phyloP scores from a whole-genome alignment of 2,329 filamentous ascomycete genomes.

The Fusarium keratoplasticum region DNA sequence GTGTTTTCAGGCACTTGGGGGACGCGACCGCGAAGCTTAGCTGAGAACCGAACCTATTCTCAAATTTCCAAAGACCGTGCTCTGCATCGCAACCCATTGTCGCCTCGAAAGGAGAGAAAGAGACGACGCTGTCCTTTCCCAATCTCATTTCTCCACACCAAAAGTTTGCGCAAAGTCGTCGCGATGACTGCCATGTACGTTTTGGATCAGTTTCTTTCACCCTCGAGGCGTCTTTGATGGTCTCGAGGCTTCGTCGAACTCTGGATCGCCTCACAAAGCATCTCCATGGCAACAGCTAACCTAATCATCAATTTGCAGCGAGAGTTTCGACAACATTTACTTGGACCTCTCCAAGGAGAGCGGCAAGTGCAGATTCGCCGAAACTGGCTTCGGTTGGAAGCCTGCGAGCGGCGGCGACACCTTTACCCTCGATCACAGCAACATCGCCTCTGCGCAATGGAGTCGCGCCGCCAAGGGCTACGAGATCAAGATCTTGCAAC shows the following conservation, averaged over 20 bases:
- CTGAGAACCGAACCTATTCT: constrained; percentile 14
- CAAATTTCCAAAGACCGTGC: constrained; percentile 36
- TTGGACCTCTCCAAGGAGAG: constrained; percentile 93
- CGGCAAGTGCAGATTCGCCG: constrained; percentile 94
- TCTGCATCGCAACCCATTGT: constrained; percentile 23
- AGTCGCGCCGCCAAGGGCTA: constrained; percentile 92
- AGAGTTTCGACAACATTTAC: constrained; percentile 98
- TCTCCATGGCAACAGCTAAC: constrained; percentile 32
- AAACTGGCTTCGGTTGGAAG: constrained; percentile 96
- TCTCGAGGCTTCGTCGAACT: not conserved
- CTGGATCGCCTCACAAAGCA: constrained; percentile 1
- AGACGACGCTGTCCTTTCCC: constrained; percentile 3
- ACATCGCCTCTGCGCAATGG: constrained; percentile 92
- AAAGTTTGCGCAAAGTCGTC: constrained; percentile 16
- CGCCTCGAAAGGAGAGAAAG: constrained; percentile 8
- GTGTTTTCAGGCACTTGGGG: constrained; percentile 22
- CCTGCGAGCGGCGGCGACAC: constrained; percentile 87
- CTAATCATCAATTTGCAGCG: constrained; percentile 57
- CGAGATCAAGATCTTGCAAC: constrained; percentile 90
- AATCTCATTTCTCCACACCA: not conserved
- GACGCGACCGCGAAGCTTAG: constrained; percentile 27
- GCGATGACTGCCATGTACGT: constrained; percentile 55
- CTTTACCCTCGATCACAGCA: constrained; percentile 89
- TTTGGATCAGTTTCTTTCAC: not conserved
- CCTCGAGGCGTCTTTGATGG: not conserved